phyloP scores from a whole-genome alignment of 371 early-diverging fungal species.

The Ecytonucleospora hepatopenaei region DNA sequence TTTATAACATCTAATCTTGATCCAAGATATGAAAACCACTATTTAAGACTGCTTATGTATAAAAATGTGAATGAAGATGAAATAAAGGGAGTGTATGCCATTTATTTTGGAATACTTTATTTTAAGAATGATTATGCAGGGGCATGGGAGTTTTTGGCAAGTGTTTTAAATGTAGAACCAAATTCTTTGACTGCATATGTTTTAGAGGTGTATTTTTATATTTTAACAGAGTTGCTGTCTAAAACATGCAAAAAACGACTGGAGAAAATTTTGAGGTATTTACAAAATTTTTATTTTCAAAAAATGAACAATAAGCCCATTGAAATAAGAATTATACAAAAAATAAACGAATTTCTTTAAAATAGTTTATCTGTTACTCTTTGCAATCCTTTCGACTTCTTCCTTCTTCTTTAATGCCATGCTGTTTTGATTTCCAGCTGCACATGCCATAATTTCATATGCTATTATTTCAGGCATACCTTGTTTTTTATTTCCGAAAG shows the following conservation, averaged over 20 bases:
- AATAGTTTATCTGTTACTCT: slow-evolving; percentile 67
- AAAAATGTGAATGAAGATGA: slow-evolving; percentile 1
- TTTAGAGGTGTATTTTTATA: slow-evolving; percentile 21
- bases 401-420: slow-evolving; percentile 86
- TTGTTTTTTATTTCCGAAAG: slow-evolving; percentile 80
- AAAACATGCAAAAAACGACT: slow-evolving; percentile 7
- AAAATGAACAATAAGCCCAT: slow-evolving; percentile 15
- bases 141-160: slow-evolving; percentile 17
- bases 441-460: slow-evolving; percentile 98
- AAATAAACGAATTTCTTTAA: background rate
- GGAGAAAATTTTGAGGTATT: slow-evolving; percentile 8
- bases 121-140: slow-evolving; percentile 6
- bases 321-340: slow-evolving; percentile 4
- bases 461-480: slow-evolving; percentile 98
- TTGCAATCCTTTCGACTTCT: slow-evolving; percentile 94
- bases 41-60: slow-evolving; percentile 6
- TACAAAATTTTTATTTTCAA: slow-evolving; percentile 2
- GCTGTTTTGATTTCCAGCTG: slow-evolving; percentile 57
- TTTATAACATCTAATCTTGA: slow-evolving; percentile 1
- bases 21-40: background rate
- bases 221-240: slow-evolving; percentile 12
- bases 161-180: slow-evolving; percentile 13
- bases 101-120: slow-evolving; percentile 26
- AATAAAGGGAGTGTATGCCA: slow-evolving; percentile 24
- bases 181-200: slow-evolving; percentile 16